Evolutionary conservation across 129 eudicot genomes (phyloP).

Genomic region (Centrapalus pauciflorus): DNA sequence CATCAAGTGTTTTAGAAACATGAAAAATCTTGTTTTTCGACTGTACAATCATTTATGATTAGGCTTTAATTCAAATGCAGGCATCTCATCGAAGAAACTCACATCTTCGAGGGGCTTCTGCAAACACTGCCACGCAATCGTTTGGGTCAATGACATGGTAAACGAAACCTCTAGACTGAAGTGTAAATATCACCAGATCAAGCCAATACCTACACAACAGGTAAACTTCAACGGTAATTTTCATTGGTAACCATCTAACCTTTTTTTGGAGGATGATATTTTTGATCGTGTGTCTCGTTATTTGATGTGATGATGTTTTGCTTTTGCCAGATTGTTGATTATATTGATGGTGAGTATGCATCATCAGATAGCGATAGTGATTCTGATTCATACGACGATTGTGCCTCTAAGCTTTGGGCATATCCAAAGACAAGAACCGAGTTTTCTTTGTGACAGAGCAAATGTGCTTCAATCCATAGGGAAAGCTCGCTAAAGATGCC

Average conservation of each 20-base stretch:
- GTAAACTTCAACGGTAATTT: too few relatives aligned
- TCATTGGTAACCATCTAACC: too few relatives aligned
- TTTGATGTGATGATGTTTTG: not conserved
- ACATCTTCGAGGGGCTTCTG: slow-evolving; percentile 64
- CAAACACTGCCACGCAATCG: slow-evolving; percentile 39
- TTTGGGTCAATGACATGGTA: slow-evolving; percentile 54
- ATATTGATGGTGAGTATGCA: slow-evolving; percentile 30
- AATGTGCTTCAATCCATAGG: not conserved
- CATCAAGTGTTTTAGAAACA: not conserved
- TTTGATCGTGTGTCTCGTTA: not conserved
- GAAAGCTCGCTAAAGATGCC: not conserved
- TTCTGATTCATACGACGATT: slow-evolving; percentile 36
- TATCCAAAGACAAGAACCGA: slow-evolving; percentile 24
- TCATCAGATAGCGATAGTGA: slow-evolving; percentile 63
- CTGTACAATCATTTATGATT: not conserved
- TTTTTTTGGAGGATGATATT: not conserved
- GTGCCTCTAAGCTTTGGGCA: slow-evolving; percentile 58
- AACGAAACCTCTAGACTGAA: slow-evolving; percentile 5
- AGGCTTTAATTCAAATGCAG: slow-evolving; percentile 26
- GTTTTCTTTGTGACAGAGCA: not conserved
- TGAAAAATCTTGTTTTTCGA: not conserved
- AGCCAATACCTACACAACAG: slow-evolving; percentile 49
- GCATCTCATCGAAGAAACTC: slow-evolving; percentile 31
- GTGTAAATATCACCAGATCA: slow-evolving; percentile 38
- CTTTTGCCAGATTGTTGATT: slow-evolving; percentile 56